Evolutionary conservation across 2,329 filamentous ascomycete species (phyloP).

Genomic region (Tolypocladium ovalisporum): DNA sequence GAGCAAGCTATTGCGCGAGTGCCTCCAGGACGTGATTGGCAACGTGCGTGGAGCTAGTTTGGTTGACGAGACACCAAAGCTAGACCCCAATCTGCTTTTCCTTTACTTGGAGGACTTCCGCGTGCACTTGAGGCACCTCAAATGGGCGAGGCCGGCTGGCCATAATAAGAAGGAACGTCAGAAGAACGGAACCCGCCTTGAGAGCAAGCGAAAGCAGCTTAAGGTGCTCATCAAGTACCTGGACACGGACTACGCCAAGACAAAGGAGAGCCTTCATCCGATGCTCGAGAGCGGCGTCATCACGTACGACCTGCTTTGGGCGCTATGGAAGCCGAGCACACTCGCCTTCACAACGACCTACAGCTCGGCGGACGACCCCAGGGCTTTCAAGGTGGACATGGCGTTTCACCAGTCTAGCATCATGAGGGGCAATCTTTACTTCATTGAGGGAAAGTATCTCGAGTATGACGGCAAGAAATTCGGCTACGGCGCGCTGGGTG

Average conservation of each 20-base stretch:
- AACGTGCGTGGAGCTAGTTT: constrained; percentile 50
- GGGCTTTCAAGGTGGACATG: constrained; percentile 72
- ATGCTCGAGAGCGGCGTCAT: constrained; percentile 75
- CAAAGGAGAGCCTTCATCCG: constrained; percentile 67
- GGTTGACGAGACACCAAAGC: constrained; percentile 65
- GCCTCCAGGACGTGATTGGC: constrained; percentile 30
- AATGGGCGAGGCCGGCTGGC: constrained; percentile 38
- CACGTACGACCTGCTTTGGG: constrained; percentile 83
- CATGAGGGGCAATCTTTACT: constrained; percentile 64
- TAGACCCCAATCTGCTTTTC: constrained; percentile 63
- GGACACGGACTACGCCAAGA: constrained; percentile 70
- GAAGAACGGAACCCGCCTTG: constrained; percentile 47
- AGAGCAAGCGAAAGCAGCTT: constrained; percentile 51
- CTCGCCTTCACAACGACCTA: constrained; percentile 71
- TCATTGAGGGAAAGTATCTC: constrained; percentile 67
- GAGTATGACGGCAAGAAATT: constrained; percentile 85
- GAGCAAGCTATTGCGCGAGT: constrained; percentile 65
- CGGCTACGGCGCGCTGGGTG: constrained; percentile 60
- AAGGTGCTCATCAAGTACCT: constrained; percentile 67
- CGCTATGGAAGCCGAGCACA: constrained; percentile 78
- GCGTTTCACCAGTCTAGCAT: constrained; percentile 60
- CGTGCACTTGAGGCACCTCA: constrained; percentile 51
- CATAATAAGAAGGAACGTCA: constrained; percentile 45
- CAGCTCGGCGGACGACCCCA: constrained; percentile 62
- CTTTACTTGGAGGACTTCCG: constrained; percentile 71